A percentile compares a stretch with the other conserved stretches of the same genome.
Evolutionary conservation across 768 basidiomycete genomes (phyloP).

Genomic region (Hebeloma cylindrosporum): DNA sequence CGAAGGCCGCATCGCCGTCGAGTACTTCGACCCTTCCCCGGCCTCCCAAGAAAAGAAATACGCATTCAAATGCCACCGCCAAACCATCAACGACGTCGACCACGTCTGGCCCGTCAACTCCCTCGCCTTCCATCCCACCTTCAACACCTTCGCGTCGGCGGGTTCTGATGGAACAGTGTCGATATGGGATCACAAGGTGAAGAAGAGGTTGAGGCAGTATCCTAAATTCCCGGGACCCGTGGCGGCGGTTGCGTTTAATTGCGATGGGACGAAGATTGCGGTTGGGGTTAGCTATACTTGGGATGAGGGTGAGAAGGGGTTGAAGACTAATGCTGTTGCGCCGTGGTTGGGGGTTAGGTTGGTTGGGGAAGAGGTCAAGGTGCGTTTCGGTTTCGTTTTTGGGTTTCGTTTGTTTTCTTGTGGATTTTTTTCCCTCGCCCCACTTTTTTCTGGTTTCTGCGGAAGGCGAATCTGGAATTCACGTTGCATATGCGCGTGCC

Average conservation of each 20-base stretch:
- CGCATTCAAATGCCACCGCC: constrained; percentile 96
- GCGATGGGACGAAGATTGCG: constrained; percentile 78
- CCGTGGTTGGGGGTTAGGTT: constrained; percentile 62
- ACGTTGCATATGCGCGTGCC: no score
- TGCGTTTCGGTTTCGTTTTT: constrained; percentile 5
- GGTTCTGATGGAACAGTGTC: constrained; percentile 94
- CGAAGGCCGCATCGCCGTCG: constrained; percentile 95
- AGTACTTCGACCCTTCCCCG: constrained; percentile 87
- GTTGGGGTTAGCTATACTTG: constrained; percentile 88
- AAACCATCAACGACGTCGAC: constrained; percentile 86
- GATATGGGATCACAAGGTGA: constrained; percentile 96
- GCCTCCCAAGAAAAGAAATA: constrained; percentile 82
- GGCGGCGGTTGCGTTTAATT: constrained; percentile 80
- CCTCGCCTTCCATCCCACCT: constrained; percentile 90
- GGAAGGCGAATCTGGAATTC: no score
- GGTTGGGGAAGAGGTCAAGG: constrained; percentile 77
- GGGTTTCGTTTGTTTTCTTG: not conserved
- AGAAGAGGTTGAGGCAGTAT: constrained; percentile 92
- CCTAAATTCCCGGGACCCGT: constrained; percentile 75
- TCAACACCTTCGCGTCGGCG: constrained; percentile 93
- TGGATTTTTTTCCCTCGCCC: not conserved
- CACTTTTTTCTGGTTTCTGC: not conserved
- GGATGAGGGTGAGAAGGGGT: constrained; percentile 81
- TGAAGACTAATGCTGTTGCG: constrained; percentile 55
- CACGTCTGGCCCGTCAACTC: constrained; percentile 97